Percentiles rank a stretch among this genome's conserved stretches.
phyloP scores from a whole-genome alignment of 179 eudicot species.

The Spergularia azorica region DNA sequence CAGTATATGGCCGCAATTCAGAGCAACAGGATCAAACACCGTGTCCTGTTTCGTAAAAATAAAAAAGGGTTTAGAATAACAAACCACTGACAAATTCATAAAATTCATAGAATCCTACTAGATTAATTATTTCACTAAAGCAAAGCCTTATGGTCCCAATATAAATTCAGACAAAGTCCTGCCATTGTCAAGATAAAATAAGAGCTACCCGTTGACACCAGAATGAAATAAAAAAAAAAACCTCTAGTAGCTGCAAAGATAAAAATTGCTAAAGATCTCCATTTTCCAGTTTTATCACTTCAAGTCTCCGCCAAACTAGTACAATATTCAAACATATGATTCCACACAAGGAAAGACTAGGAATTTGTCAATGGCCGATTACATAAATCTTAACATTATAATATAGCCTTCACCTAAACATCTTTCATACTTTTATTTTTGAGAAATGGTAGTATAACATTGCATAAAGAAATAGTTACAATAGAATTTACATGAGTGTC shows the following conservation, averaged over 20 bases:
- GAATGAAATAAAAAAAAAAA: not conserved
- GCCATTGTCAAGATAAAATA: not conserved
- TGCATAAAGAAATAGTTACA: too few species aligned
- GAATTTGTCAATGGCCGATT: too few species aligned
- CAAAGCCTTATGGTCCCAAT: constrained; percentile 2
- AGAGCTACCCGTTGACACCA: not conserved
- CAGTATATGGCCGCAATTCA: constrained; percentile 85
- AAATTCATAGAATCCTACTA: not conserved
- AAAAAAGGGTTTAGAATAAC: not conserved
- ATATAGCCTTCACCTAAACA: too few species aligned
- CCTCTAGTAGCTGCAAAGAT: not conserved
- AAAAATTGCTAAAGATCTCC: constrained; percentile 15
- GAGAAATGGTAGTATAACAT: too few species aligned
- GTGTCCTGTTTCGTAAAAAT: constrained; percentile 57
- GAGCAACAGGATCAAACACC: constrained; percentile 85
- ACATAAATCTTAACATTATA: too few species aligned
- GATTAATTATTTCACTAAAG: not conserved
- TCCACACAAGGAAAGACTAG: too few species aligned
- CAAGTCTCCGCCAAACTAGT: not conserved
- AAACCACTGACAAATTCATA: too few species aligned
- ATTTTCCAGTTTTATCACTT: not conserved
- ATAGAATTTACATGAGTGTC: too few species aligned
- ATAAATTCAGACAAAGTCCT: not conserved
- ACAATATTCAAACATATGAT: not conserved
- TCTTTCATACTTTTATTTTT: too few species aligned